A percentile compares a stretch with the other conserved stretches of the same genome.
Evolutionary conservation across 208 protist genomes (phyloP).

Genomic region (Lotmaria passim): DNA sequence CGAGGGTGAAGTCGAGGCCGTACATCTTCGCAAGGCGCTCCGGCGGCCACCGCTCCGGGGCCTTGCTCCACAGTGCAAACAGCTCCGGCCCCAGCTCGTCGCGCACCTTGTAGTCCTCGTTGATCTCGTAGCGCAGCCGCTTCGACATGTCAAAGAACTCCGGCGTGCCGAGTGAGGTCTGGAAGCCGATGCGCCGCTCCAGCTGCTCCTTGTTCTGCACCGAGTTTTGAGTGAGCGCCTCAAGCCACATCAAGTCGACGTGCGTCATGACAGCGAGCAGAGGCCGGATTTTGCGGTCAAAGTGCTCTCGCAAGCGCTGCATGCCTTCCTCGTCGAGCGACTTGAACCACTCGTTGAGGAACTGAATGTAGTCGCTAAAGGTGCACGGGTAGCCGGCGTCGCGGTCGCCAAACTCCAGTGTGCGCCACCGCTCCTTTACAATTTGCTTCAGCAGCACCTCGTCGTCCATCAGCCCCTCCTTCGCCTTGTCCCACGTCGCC

Average conservation of each 20-base stretch:
- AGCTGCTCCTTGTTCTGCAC: conserved; percentile 87
- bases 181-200: conserved; percentile 88
- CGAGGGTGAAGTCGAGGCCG: conserved; percentile 91
- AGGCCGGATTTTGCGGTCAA: conserved; percentile 91
- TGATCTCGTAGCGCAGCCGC: conserved; percentile 92
- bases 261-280: conserved; percentile 93
- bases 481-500: conserved; percentile 50
- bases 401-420: conserved; percentile 92
- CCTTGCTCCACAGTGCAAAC: conserved; percentile 93
- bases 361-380: conserved; percentile 94
- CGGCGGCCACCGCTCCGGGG: conserved; percentile 94
- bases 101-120: conserved; percentile 94
- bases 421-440: conserved; percentile 90
- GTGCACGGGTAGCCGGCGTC: conserved; percentile 88
- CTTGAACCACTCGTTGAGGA: conserved; percentile 95
- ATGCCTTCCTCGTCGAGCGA: conserved; percentile 91
- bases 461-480: conserved; percentile 78
- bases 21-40: conserved; percentile 94
- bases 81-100: conserved; percentile 94
- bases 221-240: conserved; percentile 92
- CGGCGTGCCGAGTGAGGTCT: conserved; percentile 91
- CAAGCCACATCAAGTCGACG: conserved; percentile 90
- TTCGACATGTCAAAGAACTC: conserved; percentile 95
- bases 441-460: conserved; percentile 85
- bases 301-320: conserved; percentile 92